Evolutionary conservation across 129 eudicot genomes (phyloP).

Genomic region (Tagetes patula): DNA sequence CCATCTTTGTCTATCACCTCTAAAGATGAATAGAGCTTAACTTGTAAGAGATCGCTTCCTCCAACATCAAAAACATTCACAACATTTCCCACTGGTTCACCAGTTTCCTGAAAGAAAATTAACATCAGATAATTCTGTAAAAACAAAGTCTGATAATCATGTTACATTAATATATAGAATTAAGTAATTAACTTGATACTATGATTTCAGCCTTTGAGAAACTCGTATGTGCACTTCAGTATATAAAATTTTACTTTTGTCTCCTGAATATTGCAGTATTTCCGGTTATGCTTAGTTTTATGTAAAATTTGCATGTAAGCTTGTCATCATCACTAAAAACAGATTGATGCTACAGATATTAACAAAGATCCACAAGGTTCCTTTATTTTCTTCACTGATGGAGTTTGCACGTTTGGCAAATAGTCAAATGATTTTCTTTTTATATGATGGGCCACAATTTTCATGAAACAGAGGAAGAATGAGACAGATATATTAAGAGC

Average conservation of each 20-base stretch:
- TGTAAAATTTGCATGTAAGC: not conserved
- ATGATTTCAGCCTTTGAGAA: not conserved
- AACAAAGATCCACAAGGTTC: not conserved
- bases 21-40: slow-evolving; percentile 52
- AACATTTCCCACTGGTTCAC: slow-evolving; percentile 86
- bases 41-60: slow-evolving; percentile 89
- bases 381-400: not conserved
- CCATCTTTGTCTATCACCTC: slow-evolving; percentile 44
- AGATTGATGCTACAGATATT: slow-evolving; percentile 7
- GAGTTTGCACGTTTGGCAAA: slow-evolving; percentile 3
- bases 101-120: slow-evolving; percentile 57
- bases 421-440: slow-evolving; percentile 10
- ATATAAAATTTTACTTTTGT: slow-evolving; percentile 6
- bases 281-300: not conserved
- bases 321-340: not conserved
- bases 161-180: not conserved
- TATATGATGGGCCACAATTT: not conserved
- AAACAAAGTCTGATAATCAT: not conserved
- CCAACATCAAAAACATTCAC: slow-evolving; percentile 75
- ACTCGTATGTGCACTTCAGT: not conserved
- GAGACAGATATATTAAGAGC: not conserved
- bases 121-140: slow-evolving; percentile 5
- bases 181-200: slow-evolving; percentile 2
- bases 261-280: slow-evolving; percentile 9
- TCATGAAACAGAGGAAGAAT: not conserved